Conservation (phyloP, 352 stramenopile species). For the Phytopythium vexans region DNA sequence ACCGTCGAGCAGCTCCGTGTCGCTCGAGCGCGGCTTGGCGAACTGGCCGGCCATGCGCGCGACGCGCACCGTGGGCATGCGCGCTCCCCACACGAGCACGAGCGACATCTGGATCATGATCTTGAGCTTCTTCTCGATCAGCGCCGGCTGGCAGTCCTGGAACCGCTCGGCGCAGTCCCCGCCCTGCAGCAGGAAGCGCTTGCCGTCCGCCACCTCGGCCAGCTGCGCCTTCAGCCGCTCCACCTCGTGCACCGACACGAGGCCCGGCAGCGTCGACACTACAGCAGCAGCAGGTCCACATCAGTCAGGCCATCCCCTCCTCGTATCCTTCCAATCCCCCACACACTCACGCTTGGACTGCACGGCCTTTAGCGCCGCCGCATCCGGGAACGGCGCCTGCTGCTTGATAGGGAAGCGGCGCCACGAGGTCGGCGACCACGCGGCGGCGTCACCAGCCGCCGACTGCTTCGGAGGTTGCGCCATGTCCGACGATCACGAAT, state of each 20-base stretch:
- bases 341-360: constrained; percentile 57
- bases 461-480: too few relatives aligned
- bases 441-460: background rate
- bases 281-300: constrained; percentile 12
- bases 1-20: constrained; percentile 93
- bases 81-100: constrained; percentile 95
- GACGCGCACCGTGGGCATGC: constrained; percentile 96
- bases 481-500: too few relatives aligned
- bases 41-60: constrained; percentile 98
- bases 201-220: constrained; percentile 92
- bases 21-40: constrained; percentile 95
- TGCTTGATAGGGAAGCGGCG: constrained; percentile 77
- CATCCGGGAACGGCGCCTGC: constrained; percentile 72
- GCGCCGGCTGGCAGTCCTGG: constrained; percentile 83
- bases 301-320: constrained; percentile 15
- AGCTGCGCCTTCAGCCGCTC: constrained; percentile 88
- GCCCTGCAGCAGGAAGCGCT: constrained; percentile 98
- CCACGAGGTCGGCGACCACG: constrained; percentile 77
- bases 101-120: constrained; percentile 98
- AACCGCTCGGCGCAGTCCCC: constrained; percentile 98
- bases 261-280: constrained; percentile 81
- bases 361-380: constrained; percentile 64
- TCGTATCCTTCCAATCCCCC: background rate
- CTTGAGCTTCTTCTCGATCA: constrained; percentile 91
- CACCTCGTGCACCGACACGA: constrained; percentile 97